phyloP scores from a whole-genome alignment of 2,329 filamentous ascomycete species.

The Didymella sp. region DNA sequence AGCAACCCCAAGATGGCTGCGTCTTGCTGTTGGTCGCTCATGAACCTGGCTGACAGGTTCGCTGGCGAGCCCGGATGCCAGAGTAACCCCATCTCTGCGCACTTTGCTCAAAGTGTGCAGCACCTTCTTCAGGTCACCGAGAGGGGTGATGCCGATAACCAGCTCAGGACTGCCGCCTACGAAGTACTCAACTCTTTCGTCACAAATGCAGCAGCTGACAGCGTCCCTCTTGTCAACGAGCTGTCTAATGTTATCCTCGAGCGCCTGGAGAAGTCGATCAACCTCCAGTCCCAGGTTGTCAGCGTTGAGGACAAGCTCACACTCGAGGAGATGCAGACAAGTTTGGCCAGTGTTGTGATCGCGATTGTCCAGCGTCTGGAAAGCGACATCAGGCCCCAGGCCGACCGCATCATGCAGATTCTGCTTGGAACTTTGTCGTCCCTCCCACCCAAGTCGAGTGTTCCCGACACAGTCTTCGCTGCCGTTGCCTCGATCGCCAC shows the following conservation, averaged over 20 bases:
- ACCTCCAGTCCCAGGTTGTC: conserved; percentile 90
- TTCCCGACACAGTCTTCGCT: conserved; percentile 92
- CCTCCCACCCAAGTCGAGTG: conserved; percentile 84
- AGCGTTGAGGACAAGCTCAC: conserved; percentile 96
- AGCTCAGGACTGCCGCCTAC: conserved; percentile 92
- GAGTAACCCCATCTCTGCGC: conserved; percentile 82
- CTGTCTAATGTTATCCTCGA: conserved; percentile 89
- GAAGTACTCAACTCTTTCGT: conserved; percentile 97
- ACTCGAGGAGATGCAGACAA: conserved; percentile 97
- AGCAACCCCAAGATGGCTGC: conserved; percentile 96
- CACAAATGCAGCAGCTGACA: conserved; percentile 86
- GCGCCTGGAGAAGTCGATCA: conserved; percentile 87
- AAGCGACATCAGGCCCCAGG: conserved; percentile 86
- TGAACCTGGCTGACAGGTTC: conserved; percentile 97
- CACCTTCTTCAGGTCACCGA: conserved; percentile 87
- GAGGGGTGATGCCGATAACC: conserved; percentile 80
- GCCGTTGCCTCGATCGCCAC: conserved; percentile 91
- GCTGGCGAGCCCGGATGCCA: conserved; percentile 82
- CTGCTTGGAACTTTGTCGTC: conserved; percentile 80
- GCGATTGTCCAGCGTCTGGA: conserved; percentile 91
- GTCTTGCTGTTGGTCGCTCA: conserved; percentile 98
- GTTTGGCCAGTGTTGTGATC: conserved; percentile 87
- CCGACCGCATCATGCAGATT: conserved; percentile 92
- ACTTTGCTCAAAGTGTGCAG: conserved; percentile 91
- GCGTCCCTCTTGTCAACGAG: conserved; percentile 77